Percentiles rank a stretch among this genome's conserved stretches.
Evolutionary conservation across 1,284 basidiomycete genomes (phyloP).

Genomic region (Ceratobasidium sp.): DNA sequence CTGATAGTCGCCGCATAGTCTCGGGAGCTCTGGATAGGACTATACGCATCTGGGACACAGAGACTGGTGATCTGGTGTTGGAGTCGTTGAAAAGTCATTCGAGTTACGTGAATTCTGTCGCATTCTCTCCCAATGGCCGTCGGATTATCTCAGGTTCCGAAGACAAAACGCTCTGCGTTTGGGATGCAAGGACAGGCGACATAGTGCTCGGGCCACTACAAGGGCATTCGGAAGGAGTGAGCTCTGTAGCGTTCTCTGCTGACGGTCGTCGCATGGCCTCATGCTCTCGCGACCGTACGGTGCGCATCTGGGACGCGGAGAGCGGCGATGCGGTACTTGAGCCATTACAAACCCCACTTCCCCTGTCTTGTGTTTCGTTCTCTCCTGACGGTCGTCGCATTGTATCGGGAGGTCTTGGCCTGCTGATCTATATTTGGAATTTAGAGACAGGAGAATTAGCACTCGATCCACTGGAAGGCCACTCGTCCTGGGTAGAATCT

Average conservation of each 20-base stretch:
- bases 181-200: not conserved
- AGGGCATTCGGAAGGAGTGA: not conserved
- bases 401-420: not conserved
- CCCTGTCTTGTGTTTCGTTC: too few species aligned
- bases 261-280: not conserved
- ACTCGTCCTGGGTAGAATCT: slow-evolving; percentile 21
- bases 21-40: not conserved
- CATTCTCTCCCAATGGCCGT: slow-evolving; percentile 8
- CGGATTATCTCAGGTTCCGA: not conserved
- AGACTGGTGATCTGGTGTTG: slow-evolving; percentile 3
- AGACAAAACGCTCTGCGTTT: not conserved
- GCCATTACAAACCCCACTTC: too few species aligned
- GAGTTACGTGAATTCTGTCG: not conserved
- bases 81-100: not conserved
- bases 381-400: not conserved
- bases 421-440: not conserved
- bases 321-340: too few species aligned
- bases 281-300: too few species aligned
- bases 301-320: too few species aligned
- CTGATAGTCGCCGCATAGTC: not conserved
- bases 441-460: slow-evolving; percentile 10
- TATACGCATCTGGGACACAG: not conserved
- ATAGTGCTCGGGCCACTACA: too few species aligned
- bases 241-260: slow-evolving; percentile 2
- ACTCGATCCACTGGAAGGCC: slow-evolving; percentile 31